Conservation (phyloP, 768 basidiomycete species). For the Clavaria fumosa region DNA sequence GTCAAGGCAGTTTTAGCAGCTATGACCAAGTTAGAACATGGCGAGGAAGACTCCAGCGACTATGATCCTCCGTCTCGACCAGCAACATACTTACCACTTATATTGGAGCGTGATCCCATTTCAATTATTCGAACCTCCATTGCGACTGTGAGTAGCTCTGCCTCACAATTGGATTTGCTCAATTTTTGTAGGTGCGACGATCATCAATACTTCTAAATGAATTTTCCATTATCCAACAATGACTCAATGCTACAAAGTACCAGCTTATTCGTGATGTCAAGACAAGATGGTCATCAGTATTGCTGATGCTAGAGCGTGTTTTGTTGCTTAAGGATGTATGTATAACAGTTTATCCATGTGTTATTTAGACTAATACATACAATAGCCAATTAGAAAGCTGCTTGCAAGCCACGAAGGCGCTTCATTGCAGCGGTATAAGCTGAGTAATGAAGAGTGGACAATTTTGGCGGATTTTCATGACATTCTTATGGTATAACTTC, state of each 20-base stretch:
- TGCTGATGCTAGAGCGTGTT: conserved; percentile 17
- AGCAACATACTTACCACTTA: conserved; percentile 1
- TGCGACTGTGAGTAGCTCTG: conserved; percentile 12
- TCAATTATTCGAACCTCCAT: conserved; percentile 13
- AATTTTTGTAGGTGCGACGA: conserved; percentile 1
- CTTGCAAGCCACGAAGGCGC: too few species aligned
- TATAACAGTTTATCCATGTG: too few species aligned
- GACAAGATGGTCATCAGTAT: conserved; percentile 18
- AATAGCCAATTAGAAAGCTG: too few species aligned
- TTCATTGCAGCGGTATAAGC: too few species aligned
- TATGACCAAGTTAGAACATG: conserved; percentile 12
- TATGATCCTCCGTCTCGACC: too few species aligned
- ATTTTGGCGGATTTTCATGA: conserved; percentile 11
- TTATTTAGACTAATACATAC: too few species aligned
- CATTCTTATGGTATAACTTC: conserved; percentile 15
- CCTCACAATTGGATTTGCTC: not conserved
- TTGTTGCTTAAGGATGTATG: conserved; percentile 15
- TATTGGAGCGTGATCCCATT: conserved; percentile 12
- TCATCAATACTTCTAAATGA: conserved; percentile 11
- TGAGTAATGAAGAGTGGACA: conserved; percentile 15
- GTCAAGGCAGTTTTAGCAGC: conserved; percentile 17
- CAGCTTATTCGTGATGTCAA: conserved; percentile 16
- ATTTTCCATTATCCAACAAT: conserved; percentile 11
- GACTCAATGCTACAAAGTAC: conserved; percentile 7
- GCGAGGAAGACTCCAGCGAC: conserved; percentile 1